Evolutionary conservation across 2,329 filamentous ascomycete genomes (phyloP).

Genomic region (Alternaria conjuncta): DNA sequence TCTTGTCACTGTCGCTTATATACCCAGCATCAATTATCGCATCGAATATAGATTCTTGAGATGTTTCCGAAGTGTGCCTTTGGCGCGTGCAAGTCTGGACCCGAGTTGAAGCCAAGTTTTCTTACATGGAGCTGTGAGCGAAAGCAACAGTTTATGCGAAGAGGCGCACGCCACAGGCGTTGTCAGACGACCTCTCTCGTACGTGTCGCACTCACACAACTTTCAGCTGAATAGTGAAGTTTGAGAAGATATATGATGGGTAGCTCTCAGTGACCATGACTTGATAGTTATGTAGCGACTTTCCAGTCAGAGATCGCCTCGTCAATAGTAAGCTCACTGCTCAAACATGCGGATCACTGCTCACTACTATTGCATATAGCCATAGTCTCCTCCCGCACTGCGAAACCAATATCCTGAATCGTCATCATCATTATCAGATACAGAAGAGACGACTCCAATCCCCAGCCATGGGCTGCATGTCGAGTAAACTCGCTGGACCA

Average conservation of each 20-base stretch:
- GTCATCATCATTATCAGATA: too few relatives aligned
- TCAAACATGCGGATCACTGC: background rate
- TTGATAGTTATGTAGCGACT: background rate
- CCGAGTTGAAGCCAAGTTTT: background rate
- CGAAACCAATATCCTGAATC: background rate
- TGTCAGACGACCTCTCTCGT: conserved; percentile 1
- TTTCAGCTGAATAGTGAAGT: background rate
- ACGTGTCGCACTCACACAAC: background rate
- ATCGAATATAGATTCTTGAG: background rate
- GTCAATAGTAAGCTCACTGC: background rate
- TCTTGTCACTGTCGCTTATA: background rate
- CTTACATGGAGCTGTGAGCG: background rate
- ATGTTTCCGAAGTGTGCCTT: background rate
- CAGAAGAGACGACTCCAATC: background rate
- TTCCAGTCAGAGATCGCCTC: background rate
- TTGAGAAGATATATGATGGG: background rate
- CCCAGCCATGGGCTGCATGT: conserved; percentile 12
- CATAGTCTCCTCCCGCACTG: background rate
- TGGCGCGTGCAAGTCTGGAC: background rate
- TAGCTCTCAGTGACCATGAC: background rate
- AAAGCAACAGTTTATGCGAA: background rate
- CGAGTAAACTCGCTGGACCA: conserved; percentile 7
- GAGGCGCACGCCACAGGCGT: background rate
- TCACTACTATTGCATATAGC: background rate
- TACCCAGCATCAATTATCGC: background rate